Base-by-base conservation (phyloP, 73 alveolate genomes). In the Uronychia setigera region DNA sequence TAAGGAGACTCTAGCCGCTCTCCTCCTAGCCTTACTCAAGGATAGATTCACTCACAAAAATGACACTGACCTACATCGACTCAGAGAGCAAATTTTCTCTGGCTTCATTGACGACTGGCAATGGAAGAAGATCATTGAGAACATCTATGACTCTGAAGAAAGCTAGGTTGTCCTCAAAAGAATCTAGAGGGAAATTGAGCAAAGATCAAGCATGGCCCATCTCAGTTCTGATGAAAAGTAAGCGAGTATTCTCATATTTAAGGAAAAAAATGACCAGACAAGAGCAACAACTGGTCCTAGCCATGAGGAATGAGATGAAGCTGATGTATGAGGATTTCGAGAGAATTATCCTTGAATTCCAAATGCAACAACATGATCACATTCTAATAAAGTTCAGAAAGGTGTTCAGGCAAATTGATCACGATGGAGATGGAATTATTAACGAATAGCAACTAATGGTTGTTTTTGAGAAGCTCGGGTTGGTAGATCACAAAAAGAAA, bases 31-130 rank as follows among this genome's bases (percentile, higher is more conserved):
- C 67, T 19, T 46, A 5, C 67, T 46, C 67, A 46, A 46, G 67
- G 67, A 46, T 19, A 5, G 67, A 11, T 46, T 46, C 67, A 46
- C 67, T 19, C 67, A 46, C 67, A 46, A 46, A 19, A 46, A 46
- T 46, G 67, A 46, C 67, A 46, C n/a, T 46, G 67, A 46, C n/a
- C 67, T 46, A 5, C 67, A 46, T 19, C 5, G 19, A 19, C 5
- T 19, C 5, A 46, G 67, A 19, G 67, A 46, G 67, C 67, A 46
- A 19, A 46, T 46, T 19, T 46, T 46, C 67, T 5, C n/a, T 11
- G 67, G 67, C 67, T 46, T 11, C 67, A 46, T 46, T 11, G 67
- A 46, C 67, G 67, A 46, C 67, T 46, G 67, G 67, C 67, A 46
- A 19, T 46, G 67, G 67, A 46, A 46, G 67, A 46, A 46, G 67